Conservation (phyloP, 257 asterid species). For the Solanum chaucha region DNA sequence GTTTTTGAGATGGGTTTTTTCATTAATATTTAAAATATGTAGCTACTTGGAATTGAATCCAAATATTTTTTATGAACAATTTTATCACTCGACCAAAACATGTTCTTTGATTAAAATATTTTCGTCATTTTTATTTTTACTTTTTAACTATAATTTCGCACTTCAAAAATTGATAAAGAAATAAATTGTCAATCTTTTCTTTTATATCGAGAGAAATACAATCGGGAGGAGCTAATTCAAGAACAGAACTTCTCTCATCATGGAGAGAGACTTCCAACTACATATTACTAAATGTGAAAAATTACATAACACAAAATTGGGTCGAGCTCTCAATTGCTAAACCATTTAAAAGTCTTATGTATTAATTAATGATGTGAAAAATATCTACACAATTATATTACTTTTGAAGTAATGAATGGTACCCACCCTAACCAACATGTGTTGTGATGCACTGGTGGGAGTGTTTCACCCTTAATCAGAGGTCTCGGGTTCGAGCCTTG, state of each 20-base stretch:
- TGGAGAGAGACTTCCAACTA: not conserved
- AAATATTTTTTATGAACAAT: no score
- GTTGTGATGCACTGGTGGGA: no score
- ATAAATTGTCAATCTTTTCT: no score
- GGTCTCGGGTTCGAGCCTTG: no score
- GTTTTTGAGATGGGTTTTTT: no score
- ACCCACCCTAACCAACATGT: no score
- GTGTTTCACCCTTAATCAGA: no score
- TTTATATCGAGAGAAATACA: no score
- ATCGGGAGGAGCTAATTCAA: no score
- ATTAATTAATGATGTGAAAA: not conserved
- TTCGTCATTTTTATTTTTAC: not conserved
- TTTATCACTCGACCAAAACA: not conserved
- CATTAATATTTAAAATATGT: no score
- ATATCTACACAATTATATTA: not conserved
- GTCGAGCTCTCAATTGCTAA: not conserved
- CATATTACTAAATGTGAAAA: not conserved
- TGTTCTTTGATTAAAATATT: not conserved
- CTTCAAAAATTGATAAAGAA: fast-evolving
- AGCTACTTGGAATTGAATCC: not conserved
- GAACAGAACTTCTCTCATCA: no score
- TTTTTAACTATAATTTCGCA: not conserved
- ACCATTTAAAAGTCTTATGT: not conserved
- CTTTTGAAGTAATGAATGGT: not conserved
- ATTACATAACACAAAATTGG: not conserved